Percentiles rank a stretch among this genome's conserved stretches.
phyloP scores from a whole-genome alignment of 306 rosid genomes.

The Cucurbita moschata region DNA sequence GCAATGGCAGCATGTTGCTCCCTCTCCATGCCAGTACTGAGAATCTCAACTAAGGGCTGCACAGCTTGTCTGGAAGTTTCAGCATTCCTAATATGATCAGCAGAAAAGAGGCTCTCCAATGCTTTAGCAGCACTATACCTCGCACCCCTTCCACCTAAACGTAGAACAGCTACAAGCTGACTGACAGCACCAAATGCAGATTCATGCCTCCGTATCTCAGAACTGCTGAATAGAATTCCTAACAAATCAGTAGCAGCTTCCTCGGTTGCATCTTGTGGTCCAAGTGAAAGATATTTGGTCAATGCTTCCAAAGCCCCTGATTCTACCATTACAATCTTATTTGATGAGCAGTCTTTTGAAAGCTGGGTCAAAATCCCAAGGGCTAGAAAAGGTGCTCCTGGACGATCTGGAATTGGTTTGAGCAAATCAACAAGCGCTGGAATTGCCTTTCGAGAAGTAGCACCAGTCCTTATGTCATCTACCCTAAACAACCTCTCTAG shows the following conservation, averaged over 20 bases:
- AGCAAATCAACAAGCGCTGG: constrained; percentile 97
- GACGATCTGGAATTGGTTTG: constrained; percentile 98
- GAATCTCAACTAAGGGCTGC: constrained; percentile 98
- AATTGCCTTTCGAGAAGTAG: constrained; percentile 92
- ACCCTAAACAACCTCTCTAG: constrained; percentile 92
- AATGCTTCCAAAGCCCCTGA: constrained; percentile 93
- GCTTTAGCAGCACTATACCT: constrained; percentile 96
- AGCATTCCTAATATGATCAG: constrained; percentile 92
- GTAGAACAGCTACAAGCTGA: constrained; percentile 96
- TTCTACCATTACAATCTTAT: constrained; percentile 87
- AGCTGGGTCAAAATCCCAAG: constrained; percentile 84
- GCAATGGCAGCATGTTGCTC: constrained; percentile 99
- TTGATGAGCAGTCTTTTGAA: constrained; percentile 76
- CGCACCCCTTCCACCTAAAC: constrained; percentile 92
- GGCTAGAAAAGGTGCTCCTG: constrained; percentile 94
- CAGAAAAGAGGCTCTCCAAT: constrained; percentile 92
- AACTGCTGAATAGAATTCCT: constrained; percentile 85
- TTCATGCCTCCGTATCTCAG: constrained; percentile 87
- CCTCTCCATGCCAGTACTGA: constrained; percentile 80
- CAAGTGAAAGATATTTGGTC: constrained; percentile 84
- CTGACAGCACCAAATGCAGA: constrained; percentile 87
- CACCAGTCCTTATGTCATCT: constrained; percentile 91
- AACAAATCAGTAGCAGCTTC: constrained; percentile 95
- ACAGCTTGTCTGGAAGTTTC: constrained; percentile 89
- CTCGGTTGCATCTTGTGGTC: constrained; percentile 95